A percentile compares a stretch with the other conserved stretches of the same genome.
phyloP scores from a whole-genome alignment of 805 yeast genomes.

The Clavispora carvajalis region DNA sequence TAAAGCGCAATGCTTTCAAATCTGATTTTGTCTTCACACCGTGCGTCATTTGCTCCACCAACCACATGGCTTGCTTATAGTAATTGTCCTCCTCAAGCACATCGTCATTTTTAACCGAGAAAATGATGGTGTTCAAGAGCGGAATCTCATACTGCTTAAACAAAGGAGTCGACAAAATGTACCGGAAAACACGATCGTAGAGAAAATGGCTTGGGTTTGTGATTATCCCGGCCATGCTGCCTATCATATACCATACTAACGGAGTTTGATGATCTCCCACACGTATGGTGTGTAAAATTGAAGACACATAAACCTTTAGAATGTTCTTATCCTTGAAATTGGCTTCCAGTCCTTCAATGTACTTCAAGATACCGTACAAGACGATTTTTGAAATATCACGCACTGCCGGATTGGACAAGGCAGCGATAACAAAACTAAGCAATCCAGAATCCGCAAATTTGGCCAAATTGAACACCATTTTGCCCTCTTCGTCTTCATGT shows the following conservation, averaged over 20 bases:
- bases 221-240: constrained; percentile 53
- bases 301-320: constrained; percentile 50
- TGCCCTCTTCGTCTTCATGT: constrained; percentile 27
- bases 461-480: constrained; percentile 44
- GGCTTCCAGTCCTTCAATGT: constrained; percentile 29
- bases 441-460: constrained; percentile 53
- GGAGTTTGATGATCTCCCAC: constrained; percentile 12
- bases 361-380: constrained; percentile 39
- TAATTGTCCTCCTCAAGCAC: constrained; percentile 40
- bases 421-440: constrained; percentile 45
- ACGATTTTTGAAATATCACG: constrained; percentile 38
- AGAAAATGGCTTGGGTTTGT: constrained; percentile 68
- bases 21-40: constrained; percentile 50
- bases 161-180: constrained; percentile 54
- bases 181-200: constrained; percentile 66
- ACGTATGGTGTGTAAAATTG: constrained; percentile 34
- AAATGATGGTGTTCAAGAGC: constrained; percentile 35
- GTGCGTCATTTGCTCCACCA: constrained; percentile 42
- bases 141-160: constrained; percentile 42
- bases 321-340: constrained; percentile 52
- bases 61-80: constrained; percentile 63
- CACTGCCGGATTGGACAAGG: constrained; percentile 34
- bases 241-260: constrained; percentile 45
- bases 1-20: constrained; percentile 45
- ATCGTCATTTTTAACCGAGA: constrained; percentile 17